Evolutionary conservation across 345 rosid genomes (phyloP).

Genomic region (Salix exigua): DNA sequence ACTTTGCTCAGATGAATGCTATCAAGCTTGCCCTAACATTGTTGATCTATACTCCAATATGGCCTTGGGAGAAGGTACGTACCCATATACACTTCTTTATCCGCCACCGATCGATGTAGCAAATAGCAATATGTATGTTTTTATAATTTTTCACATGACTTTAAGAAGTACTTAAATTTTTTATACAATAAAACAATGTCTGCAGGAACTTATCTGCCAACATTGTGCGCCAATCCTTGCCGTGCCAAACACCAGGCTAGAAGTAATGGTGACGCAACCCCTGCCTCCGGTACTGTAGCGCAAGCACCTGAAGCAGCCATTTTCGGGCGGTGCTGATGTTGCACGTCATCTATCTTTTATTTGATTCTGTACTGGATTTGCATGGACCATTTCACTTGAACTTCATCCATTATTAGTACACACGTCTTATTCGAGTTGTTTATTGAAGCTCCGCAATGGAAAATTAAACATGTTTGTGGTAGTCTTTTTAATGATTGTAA

Average conservation of each 20-base stretch:
- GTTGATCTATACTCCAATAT: conserved; percentile 36
- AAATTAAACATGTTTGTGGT: too few relatives aligned
- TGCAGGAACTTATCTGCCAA: conserved; percentile 10
- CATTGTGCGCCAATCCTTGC: conserved; percentile 10
- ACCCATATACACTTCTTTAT: not conserved
- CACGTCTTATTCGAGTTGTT: too few relatives aligned
- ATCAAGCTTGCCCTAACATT: conserved; percentile 30
- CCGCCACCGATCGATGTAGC: too few relatives aligned
- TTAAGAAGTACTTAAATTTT: too few relatives aligned
- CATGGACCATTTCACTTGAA: too few relatives aligned
- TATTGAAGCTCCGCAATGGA: too few relatives aligned
- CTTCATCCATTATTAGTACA: too few relatives aligned
- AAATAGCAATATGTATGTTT: too few relatives aligned
- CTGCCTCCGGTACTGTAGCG: not conserved
- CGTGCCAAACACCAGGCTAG: conserved; percentile 2
- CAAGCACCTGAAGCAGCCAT: not conserved
- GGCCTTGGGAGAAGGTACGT: conserved; percentile 44
- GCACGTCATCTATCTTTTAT: not conserved
- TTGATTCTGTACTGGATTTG: not conserved
- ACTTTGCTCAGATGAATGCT: conserved; percentile 31
- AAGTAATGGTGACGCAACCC: conserved; percentile 2
- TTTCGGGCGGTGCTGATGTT: not conserved
- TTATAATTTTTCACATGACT: too few relatives aligned
- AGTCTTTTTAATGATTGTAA: too few relatives aligned
- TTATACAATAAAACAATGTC: too few relatives aligned